These are phyloP conservation scores for California macrophylla DNA, from an alignment of 441 rosid species.

Conservation along the genomic window DNA sequence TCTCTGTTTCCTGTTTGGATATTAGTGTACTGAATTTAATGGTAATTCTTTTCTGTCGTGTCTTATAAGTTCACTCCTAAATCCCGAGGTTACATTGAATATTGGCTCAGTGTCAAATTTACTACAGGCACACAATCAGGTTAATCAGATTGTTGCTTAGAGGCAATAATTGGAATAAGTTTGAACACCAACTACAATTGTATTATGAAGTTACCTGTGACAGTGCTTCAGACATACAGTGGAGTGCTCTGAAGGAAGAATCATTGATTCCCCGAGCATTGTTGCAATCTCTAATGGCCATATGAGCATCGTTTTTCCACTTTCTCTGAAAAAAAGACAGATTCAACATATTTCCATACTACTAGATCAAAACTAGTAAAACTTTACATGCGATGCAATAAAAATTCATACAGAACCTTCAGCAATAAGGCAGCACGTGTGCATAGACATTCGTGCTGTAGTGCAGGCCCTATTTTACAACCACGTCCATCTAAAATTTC, in stretches of 20 bases:
- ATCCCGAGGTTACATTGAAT: neutral
- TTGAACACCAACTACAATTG: conserved; percentile 6
- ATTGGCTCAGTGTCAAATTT: neutral
- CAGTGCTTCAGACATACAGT: conserved; percentile 74
- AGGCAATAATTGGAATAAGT: neutral
- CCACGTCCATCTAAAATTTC: conserved; percentile 64
- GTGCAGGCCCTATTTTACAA: conserved; percentile 37
- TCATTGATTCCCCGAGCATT: conserved; percentile 61
- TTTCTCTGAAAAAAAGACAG: conserved; percentile 50
- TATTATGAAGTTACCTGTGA: conserved; percentile 49
- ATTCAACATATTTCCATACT: neutral
- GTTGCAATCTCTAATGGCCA: conserved; percentile 86
- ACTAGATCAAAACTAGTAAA: conserved; percentile 10
- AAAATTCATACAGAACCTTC: conserved; percentile 44
- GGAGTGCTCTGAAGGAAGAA: conserved; percentile 67
- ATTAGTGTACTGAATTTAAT: neutral
- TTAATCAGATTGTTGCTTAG: neutral
- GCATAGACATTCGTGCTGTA: conserved; percentile 77
- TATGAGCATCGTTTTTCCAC: conserved; percentile 90
- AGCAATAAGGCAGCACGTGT: conserved; percentile 87
- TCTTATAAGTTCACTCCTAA: neutral
- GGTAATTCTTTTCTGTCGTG: neutral
- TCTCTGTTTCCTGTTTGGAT: neutral
- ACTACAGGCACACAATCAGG: neutral
- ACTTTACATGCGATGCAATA: neutral